phyloP scores from a whole-genome alignment of 345 rosid species.

The Euphorbia peplus region DNA sequence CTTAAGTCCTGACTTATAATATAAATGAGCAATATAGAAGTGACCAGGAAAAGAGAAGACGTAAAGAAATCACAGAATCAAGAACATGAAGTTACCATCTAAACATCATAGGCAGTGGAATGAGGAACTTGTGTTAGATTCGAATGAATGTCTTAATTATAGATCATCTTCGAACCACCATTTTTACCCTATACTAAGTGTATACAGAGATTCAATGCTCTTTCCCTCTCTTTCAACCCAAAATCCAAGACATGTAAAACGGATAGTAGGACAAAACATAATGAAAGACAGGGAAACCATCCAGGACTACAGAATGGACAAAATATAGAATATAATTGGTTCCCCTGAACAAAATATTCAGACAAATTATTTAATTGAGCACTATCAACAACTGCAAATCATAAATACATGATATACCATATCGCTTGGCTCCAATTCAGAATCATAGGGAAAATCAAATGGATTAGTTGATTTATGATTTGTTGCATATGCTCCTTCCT shows the following conservation, averaged over 20 bases:
- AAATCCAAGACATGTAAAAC: not conserved
- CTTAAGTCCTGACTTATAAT: not conserved
- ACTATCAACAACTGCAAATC: not conserved
- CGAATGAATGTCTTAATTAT: not conserved
- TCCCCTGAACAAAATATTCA: not conserved
- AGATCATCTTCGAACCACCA: not conserved
- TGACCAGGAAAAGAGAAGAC: not conserved
- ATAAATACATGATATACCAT: conserved; percentile 46
- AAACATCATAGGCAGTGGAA: not conserved
- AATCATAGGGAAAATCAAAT: conserved; percentile 83
- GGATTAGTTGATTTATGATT: conserved; percentile 73
- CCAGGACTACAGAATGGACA: not conserved
- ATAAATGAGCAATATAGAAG: not conserved
- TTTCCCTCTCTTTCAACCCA: not conserved
- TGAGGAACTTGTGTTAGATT: not conserved
- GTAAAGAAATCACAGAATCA: not conserved
- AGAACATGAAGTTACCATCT: not conserved
- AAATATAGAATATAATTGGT: not conserved
- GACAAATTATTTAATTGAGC: not conserved
- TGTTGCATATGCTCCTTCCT: conserved; percentile 47
- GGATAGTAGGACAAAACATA: conserved; percentile 1
- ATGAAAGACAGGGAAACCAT: not conserved
- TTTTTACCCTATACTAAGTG: not conserved
- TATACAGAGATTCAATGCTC: not conserved
- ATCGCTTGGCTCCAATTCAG: conserved; percentile 50